Conservation (phyloP, 2,329 filamentous ascomycete genomes). For the Aureobasidium sp. region DNA sequence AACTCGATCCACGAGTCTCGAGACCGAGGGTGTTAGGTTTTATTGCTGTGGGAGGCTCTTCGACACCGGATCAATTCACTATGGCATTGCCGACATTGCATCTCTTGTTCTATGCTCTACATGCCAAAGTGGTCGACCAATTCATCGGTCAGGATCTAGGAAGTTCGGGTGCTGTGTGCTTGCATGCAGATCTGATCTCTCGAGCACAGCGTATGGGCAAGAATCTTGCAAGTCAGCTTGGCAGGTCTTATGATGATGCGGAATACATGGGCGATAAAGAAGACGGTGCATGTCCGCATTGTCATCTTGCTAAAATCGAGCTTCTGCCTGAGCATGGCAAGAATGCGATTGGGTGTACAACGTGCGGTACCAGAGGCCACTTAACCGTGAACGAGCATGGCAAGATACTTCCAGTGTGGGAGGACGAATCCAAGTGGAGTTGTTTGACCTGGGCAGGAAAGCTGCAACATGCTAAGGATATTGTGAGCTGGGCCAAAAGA, state of each 20-base stretch:
- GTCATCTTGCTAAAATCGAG: slow-evolving; percentile 11
- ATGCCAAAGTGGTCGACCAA: slow-evolving; percentile 12
- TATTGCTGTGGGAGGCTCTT: slow-evolving; percentile 11
- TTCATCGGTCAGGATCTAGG: background rate
- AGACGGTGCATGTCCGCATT: slow-evolving; percentile 12
- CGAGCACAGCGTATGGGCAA: background rate
- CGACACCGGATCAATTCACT: slow-evolving; percentile 10
- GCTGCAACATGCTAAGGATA: background rate
- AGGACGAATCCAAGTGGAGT: slow-evolving; percentile 9
- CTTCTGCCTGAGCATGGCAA: background rate
- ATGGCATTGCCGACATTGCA: slow-evolving; percentile 13
- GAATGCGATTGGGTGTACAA: slow-evolving; percentile 11
- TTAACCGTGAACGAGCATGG: background rate
- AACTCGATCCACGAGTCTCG: slow-evolving; percentile 6
- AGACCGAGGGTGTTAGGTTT: slow-evolving; percentile 11
- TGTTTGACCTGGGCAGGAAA: background rate
- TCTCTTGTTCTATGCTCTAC: slow-evolving; percentile 11
- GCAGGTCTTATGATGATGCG: slow-evolving; percentile 12
- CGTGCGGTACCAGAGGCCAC: slow-evolving; percentile 10
- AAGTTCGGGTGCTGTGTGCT: background rate
- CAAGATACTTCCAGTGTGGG: slow-evolving; percentile 2
- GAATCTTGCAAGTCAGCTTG: slow-evolving; percentile 12
- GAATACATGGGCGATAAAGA: slow-evolving; percentile 6
- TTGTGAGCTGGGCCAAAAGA: background rate
- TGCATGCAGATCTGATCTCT: background rate